phyloP scores from a whole-genome alignment of 2,329 filamentous ascomycete genomes.

The Sporothrix protearum region DNA sequence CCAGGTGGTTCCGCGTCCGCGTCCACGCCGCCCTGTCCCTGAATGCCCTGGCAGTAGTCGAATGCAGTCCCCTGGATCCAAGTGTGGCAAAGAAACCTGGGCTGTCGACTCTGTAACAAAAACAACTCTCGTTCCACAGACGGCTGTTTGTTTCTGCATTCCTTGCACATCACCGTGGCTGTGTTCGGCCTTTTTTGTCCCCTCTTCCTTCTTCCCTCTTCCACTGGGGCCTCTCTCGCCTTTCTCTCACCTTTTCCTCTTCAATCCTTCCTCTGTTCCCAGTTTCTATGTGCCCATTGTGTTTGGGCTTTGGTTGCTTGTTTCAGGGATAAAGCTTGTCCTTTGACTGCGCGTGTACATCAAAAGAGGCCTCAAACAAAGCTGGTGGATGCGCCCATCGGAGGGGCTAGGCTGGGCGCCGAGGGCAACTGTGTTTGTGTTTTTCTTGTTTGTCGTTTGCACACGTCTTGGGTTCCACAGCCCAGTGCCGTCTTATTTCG shows the following conservation, averaged over 20 bases:
- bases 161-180: constrained; percentile 10
- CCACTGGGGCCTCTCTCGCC: too few species aligned
- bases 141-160: not conserved
- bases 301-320: not conserved
- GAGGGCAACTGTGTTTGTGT: too few species aligned
- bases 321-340: not conserved
- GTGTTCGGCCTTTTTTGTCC: not conserved
- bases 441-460: not conserved
- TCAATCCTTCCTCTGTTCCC: not conserved
- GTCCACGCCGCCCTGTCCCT: not conserved
- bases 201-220: not conserved
- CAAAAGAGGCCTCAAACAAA: not conserved
- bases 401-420: not conserved
- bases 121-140: not conserved
- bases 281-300: not conserved
- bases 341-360: constrained; percentile 2
- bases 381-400: not conserved
- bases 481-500: not conserved
- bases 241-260: not conserved
- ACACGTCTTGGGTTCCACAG: not conserved
- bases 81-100: not conserved
- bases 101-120: not conserved
- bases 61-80: not conserved
- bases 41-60: not conserved
- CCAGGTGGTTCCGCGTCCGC: not conserved